Percentiles rank a stretch among this genome's conserved stretches.
These are phyloP conservation scores for Triangularia verruculosa DNA, from an alignment of 2,329 filamentous ascomycete species.

Conservation along the genomic window DNA sequence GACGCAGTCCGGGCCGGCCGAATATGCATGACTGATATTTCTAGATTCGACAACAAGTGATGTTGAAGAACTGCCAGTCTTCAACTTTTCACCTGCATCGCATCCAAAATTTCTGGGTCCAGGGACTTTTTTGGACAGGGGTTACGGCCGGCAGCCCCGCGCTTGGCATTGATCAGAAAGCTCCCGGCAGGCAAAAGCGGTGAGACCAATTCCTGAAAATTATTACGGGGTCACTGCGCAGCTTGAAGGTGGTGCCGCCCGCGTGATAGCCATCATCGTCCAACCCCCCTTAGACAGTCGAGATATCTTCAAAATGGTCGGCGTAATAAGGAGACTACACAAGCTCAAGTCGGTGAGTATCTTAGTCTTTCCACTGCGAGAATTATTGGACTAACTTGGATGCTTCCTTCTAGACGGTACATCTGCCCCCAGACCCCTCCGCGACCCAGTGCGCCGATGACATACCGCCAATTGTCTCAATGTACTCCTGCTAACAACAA, in stretches of 20 bases:
- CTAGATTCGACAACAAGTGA: neutral
- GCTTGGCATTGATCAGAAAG: neutral
- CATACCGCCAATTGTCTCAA: neutral
- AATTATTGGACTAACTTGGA: slow-evolving; percentile 8
- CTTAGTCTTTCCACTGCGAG: neutral
- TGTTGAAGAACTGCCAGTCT: neutral
- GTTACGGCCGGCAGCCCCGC: slow-evolving; percentile 17
- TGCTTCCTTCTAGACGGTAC: slow-evolving; percentile 21
- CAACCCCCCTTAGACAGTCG: slow-evolving; percentile 1
- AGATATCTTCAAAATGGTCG: slow-evolving; percentile 34
- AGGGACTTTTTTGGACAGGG: slow-evolving; percentile 12
- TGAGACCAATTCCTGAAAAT: slow-evolving; percentile 24
- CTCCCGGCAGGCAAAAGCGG: slow-evolving; percentile 23
- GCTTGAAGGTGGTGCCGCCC: neutral
- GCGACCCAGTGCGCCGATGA: neutral
- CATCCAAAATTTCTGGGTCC: slow-evolving; percentile 11
- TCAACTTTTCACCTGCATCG: neutral
- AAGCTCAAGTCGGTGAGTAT: slow-evolving; percentile 67
- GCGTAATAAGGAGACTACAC: slow-evolving; percentile 66
- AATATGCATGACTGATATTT: slow-evolving; percentile 16
- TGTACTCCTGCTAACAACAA: slow-evolving; percentile 8
- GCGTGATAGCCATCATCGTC: slow-evolving; percentile 11
- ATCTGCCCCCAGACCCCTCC: neutral
- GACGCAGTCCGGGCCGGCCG: slow-evolving; percentile 20
- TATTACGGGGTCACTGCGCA: slow-evolving; percentile 20